Evolutionary conservation across 371 early-diverging fungal species (phyloP).

Genomic region (Lichtheimia corymbifera): DNA sequence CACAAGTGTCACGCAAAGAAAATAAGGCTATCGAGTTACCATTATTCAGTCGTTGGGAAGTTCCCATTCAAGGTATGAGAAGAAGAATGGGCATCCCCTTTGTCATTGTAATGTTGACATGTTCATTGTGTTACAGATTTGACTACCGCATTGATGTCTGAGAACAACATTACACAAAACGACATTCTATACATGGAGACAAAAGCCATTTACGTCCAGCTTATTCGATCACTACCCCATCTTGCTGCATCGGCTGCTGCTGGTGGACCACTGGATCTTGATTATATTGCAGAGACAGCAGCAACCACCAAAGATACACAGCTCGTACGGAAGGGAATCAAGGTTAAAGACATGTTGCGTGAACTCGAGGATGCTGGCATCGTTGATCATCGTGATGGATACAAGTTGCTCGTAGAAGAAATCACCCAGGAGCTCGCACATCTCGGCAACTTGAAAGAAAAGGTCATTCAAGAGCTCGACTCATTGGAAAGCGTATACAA

Average conservation of each 20-base stretch:
- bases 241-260: conserved; percentile 31
- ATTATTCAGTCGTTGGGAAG: conserved; percentile 92
- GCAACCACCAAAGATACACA: conserved; percentile 85
- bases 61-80: conserved; percentile 75
- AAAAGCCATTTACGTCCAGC: conserved; percentile 90
- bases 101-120: background rate
- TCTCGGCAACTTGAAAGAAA: conserved; percentile 87
- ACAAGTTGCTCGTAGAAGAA: conserved; percentile 85
- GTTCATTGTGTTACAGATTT: conserved; percentile 29
- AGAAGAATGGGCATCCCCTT: background rate
- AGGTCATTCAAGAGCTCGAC: conserved; percentile 75
- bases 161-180: conserved; percentile 86
- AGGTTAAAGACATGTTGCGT: conserved; percentile 88
- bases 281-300: conserved; percentile 82
- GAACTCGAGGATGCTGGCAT: conserved; percentile 82
- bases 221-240: conserved; percentile 81
- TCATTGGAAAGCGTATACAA: conserved; percentile 85
- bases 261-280: conserved; percentile 52
- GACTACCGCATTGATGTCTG: conserved; percentile 65
- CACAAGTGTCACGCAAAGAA: conserved; percentile 82
- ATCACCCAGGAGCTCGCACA: conserved; percentile 85
- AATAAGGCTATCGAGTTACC: conserved; percentile 83
- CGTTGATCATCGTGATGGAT: conserved; percentile 77
- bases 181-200: conserved; percentile 95
- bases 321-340: conserved; percentile 88